Percentiles rank a stretch among this genome's conserved stretches.
These are phyloP conservation scores for Umbellularia californica DNA, from an alignment of 164 flowering plant genomes.

Conservation along the genomic window DNA sequence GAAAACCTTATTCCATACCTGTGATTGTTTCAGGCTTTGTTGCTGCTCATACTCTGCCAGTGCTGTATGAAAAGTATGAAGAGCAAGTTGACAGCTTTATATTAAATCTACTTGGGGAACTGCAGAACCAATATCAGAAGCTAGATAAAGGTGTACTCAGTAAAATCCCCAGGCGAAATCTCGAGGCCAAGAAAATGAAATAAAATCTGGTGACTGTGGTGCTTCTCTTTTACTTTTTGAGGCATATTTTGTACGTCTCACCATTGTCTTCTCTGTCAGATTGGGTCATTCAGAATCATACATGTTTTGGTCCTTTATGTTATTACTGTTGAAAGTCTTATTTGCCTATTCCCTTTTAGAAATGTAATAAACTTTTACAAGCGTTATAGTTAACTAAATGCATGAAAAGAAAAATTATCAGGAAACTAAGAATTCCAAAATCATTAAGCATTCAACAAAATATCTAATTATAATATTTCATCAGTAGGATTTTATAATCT, in stretches of 20 bases:
- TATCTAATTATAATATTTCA: too few species aligned
- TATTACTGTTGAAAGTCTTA: not conserved
- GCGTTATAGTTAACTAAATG: too few species aligned
- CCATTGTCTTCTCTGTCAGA: too few species aligned
- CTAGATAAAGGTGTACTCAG: conserved; percentile 60
- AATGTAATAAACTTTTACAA: too few species aligned
- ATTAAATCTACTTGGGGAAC: conserved; percentile 37
- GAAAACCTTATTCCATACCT: not conserved
- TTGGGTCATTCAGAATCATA: not conserved
- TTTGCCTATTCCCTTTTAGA: too few species aligned
- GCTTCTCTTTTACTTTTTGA: not conserved
- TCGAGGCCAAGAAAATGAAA: conserved; percentile 51
- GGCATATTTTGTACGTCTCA: too few species aligned
- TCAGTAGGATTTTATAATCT: too few species aligned
- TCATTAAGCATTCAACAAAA: too few species aligned
- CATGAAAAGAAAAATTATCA: too few species aligned
- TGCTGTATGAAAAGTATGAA: conserved; percentile 80
- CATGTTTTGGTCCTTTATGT: not conserved
- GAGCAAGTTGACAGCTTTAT: conserved; percentile 68
- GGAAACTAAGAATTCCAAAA: too few species aligned
- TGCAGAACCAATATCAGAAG: conserved; percentile 54
- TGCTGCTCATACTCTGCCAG: conserved; percentile 88
- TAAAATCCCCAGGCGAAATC: conserved; percentile 54
- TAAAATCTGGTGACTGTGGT: conserved; percentile 16
- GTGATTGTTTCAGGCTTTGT: conserved; percentile 55